Base-by-base conservation (phyloP, 176 grass and related monocot genomes). In the Musa beccarii region DNA sequence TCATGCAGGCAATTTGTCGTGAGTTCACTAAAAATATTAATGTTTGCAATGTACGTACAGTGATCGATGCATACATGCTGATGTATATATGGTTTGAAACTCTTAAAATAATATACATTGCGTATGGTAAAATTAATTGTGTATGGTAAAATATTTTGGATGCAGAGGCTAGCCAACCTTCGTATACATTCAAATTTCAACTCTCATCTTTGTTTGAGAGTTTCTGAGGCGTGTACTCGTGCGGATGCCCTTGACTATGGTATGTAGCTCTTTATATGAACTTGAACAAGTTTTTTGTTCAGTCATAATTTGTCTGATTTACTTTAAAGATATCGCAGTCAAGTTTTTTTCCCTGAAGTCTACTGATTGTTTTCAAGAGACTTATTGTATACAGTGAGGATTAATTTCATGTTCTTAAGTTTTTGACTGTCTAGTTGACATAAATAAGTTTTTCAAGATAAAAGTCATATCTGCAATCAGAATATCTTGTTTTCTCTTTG, bases 161-260 rank as follows among this genome's bases (percentile, higher is more conserved):
- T 86, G 21, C 76, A 99, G 95, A 92, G 90, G 81, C 61, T 99
- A 81, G 87, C 88, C 71, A 91, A 94, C 81, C 90, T 99, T 82
- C 86, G 84, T 28, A 99, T 99, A 76, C 86, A 85, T 67, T 82
- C 89, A 85, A 94, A 99, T 78, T 99, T 99, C 87, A 99, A 99
- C 54, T 88, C 87, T 76, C 88, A 99, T 91, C 86, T 99, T 75
- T 99, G 90, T 68, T 87, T 91, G 88, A 93, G 82, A 82, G 84
- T 99, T 63, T 72, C 86, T 22, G 95, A 99, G 70, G 86, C 90
- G 82, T 99, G 95, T 76, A 84, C 88, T 73, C 86, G 86, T 79
- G 86, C 86, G 6, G 86, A 81, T 71, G 66, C 87, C 69, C 67
- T 86, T 63, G 84, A 98, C 78, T 92, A 92, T 73, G 95, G 95